These are phyloP conservation scores for Fusarium graminum DNA, from an alignment of 2,329 filamentous ascomycete species.

Conservation along the genomic window DNA sequence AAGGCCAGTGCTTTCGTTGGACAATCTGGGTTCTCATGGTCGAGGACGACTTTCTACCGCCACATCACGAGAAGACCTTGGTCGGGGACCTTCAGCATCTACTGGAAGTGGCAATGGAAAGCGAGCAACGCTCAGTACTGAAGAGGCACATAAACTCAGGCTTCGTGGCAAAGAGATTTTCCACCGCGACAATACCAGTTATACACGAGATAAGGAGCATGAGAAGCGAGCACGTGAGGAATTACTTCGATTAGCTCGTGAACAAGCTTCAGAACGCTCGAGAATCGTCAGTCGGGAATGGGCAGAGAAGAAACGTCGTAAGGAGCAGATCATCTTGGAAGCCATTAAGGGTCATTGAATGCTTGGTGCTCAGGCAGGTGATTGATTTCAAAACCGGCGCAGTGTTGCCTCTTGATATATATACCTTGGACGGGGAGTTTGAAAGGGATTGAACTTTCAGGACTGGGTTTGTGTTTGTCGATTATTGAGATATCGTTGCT, in stretches of 20 bases:
- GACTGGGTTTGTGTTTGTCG: constrained; percentile 35
- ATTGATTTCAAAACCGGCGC: not conserved
- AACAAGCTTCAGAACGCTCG: constrained; percentile 72
- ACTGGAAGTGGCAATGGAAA: constrained; percentile 59
- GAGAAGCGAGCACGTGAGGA: constrained; percentile 68
- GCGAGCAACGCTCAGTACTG: constrained; percentile 63
- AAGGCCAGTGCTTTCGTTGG: constrained; percentile 17
- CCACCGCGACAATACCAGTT: constrained; percentile 62
- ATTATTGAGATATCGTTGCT: constrained; percentile 37
- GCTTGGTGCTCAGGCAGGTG: not conserved
- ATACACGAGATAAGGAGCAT: constrained; percentile 61
- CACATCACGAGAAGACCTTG: constrained; percentile 45
- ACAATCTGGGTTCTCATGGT: constrained; percentile 32
- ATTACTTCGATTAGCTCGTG: constrained; percentile 66
- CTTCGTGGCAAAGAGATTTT: constrained; percentile 67
- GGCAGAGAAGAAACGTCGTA: constrained; percentile 69
- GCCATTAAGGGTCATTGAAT: constrained; percentile 20
- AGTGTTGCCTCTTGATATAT: constrained; percentile 5
- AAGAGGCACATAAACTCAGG: constrained; percentile 65
- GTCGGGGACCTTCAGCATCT: constrained; percentile 62
- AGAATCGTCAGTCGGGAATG: constrained; percentile 71
- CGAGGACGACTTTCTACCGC: constrained; percentile 50
- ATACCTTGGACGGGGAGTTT: constrained; percentile 42
- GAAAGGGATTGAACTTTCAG: constrained; percentile 32
- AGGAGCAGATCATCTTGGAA: constrained; percentile 49